phyloP scores from a whole-genome alignment of 306 rosid species.

The Quercus aquifolioides region DNA sequence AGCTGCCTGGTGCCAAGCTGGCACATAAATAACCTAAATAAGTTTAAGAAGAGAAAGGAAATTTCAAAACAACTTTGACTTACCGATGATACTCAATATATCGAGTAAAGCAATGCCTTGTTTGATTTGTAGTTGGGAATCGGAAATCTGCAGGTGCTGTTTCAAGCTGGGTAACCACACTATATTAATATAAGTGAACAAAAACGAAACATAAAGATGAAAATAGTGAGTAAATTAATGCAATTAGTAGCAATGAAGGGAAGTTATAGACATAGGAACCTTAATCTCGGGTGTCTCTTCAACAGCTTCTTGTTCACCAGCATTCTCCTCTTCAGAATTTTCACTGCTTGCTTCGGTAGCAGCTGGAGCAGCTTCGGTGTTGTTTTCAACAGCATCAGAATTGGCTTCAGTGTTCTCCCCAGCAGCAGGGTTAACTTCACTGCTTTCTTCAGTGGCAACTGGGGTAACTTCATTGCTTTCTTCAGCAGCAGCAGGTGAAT shows the following conservation, averaged over 20 bases:
- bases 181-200: conserved; percentile 9
- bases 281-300: conserved; percentile 77
- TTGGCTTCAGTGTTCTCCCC: conserved; percentile 32
- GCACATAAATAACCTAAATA: neutral
- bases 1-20: neutral
- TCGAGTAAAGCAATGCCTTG: conserved; percentile 98
- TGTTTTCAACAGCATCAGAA: conserved; percentile 27
- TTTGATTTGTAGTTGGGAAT: conserved; percentile 94
- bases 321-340: conserved; percentile 36
- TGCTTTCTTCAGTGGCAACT: conserved; percentile 37
- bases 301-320: conserved; percentile 55
- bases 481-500: conserved; percentile 35
- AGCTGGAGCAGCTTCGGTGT: conserved; percentile 18
- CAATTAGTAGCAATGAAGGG: neutral
- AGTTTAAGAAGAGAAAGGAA: neutral
- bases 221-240: neutral
- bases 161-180: conserved; percentile 67
- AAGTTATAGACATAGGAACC: conserved; percentile 34
- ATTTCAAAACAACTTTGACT: conserved; percentile 18
- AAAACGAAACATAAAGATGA: neutral
- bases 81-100: conserved; percentile 87
- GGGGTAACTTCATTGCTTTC: conserved; percentile 24
- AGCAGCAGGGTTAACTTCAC: conserved; percentile 43
- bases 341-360: conserved; percentile 51
- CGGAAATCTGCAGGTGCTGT: conserved; percentile 97